Evolutionary conservation across 2,329 filamentous ascomycete species (phyloP).

Genomic region (Fusarium palustre): DNA sequence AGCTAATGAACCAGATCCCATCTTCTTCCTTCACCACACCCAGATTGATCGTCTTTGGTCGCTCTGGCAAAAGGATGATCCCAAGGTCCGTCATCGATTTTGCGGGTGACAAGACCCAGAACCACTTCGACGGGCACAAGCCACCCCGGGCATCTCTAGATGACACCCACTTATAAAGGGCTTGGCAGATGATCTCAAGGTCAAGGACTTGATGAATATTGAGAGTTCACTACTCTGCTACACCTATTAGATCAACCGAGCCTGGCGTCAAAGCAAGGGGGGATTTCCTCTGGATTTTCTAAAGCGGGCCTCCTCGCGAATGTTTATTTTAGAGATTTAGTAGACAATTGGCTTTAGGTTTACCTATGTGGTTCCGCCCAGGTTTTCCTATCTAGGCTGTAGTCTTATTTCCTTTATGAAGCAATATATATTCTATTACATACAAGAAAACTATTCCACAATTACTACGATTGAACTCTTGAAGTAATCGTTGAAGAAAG

Average conservation of each 20-base stretch:
- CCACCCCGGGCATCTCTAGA: background rate
- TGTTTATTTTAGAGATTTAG: too few relatives aligned
- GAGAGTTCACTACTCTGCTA: background rate
- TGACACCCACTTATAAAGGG: background rate
- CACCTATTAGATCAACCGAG: background rate
- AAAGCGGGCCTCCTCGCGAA: accelerated
- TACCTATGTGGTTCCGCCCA: too few relatives aligned
- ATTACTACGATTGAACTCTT: too few relatives aligned
- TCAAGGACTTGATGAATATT: background rate
- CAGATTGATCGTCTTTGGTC: background rate
- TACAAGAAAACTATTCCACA: too few relatives aligned
- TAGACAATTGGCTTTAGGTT: too few relatives aligned
- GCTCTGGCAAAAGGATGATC: background rate
- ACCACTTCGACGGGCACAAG: background rate
- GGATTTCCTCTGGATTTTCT: accelerated
- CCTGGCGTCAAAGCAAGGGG: background rate
- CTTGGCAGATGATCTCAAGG: background rate
- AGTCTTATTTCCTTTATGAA: too few relatives aligned
- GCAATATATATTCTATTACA: too few relatives aligned
- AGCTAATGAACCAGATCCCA: background rate
- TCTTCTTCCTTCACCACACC: background rate
- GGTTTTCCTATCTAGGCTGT: too few relatives aligned
- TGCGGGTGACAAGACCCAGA: background rate
- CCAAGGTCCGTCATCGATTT: background rate
- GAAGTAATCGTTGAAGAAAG: too few relatives aligned